Base-by-base conservation (phyloP, 345 rosid genomes). In the Syzygium grande region DNA sequence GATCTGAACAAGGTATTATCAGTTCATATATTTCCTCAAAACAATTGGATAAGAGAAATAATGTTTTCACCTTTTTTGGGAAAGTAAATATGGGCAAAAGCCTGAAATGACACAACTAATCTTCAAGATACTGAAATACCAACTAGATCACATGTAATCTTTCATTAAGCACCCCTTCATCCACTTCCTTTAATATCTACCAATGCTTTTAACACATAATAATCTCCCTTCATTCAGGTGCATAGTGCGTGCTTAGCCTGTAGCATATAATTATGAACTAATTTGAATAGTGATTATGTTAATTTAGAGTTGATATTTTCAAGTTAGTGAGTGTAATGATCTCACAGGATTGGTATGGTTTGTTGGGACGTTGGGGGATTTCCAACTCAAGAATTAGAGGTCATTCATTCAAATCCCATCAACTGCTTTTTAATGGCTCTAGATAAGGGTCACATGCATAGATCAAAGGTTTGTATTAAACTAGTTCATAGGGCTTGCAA, bases 361-460 rank as follows among this genome's bases (percentile, higher is more conserved):
- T 11, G 0, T 61, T 27, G 8, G 73, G n/a, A 16, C 17, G 11
- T 59, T 5, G 3, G 7, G 8, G 14, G n/a, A 27, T 61, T 12
- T 61, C 9, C 1, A 61, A n/a, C 30, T 61, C 19, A 25, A 58
- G 29, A 58, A 58, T 58, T 58, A 4, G 15, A 59, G 27, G 7
- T 23, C 0, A 58, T 58, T 58, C 65, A 58, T 58, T 25, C 2
- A 0, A 25, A 58, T 58, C 29, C 6, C 6, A 58, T 58, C 34
- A 61, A 61, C 73, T 61, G 7, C 9, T 0, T 12, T 3, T 17
- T n/a, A 61, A 0, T 1, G 0, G 7, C 17, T 1, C 0, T 59
- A 2, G 68, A 12, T 59, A 5, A 27, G 68, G 11, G 30, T 27
- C 8, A 5, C 3, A 12, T 59, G 73, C 16, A n/a, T n/a, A 5